phyloP scores from a whole-genome alignment of 345 rosid genomes.

The Corymbia maculata region DNA sequence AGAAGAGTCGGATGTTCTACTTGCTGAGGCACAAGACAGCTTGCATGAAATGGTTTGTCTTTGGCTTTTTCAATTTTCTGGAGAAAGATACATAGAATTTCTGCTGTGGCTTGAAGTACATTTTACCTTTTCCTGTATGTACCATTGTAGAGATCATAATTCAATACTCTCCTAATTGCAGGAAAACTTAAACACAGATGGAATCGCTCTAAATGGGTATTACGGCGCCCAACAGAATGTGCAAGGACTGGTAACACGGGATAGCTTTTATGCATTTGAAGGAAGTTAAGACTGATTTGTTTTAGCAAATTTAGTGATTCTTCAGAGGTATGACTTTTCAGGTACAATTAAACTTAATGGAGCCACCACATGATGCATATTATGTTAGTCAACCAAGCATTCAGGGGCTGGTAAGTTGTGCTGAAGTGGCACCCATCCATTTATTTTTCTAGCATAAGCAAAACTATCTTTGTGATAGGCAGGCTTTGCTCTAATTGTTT shows the following conservation, averaged over 20 bases:
- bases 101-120: not conserved
- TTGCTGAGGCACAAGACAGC: conserved; percentile 27
- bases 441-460: not conserved
- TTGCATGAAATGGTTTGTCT: conserved; percentile 35
- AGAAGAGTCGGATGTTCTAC: conserved; percentile 20
- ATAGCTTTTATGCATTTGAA: not conserved
- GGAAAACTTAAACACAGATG: conserved; percentile 38
- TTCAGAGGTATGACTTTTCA: conserved; percentile 2
- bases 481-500: not conserved
- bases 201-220: conserved; percentile 31
- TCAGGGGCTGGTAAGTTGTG: conserved; percentile 31
- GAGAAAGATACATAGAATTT: not conserved
- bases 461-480: not conserved
- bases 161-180: conserved; percentile 5
- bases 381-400: conserved; percentile 33
- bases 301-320: not conserved
- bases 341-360: conserved; percentile 49
- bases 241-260: conserved; percentile 33
- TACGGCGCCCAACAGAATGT: conserved; percentile 34
- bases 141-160: not conserved
- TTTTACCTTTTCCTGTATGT: not conserved
- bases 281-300: not conserved
- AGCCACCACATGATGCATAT: conserved; percentile 47
- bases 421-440: not conserved
- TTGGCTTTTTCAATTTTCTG: not conserved